phyloP scores from a whole-genome alignment of 164 flowering plant species.

The Magnolia officinalis region DNA sequence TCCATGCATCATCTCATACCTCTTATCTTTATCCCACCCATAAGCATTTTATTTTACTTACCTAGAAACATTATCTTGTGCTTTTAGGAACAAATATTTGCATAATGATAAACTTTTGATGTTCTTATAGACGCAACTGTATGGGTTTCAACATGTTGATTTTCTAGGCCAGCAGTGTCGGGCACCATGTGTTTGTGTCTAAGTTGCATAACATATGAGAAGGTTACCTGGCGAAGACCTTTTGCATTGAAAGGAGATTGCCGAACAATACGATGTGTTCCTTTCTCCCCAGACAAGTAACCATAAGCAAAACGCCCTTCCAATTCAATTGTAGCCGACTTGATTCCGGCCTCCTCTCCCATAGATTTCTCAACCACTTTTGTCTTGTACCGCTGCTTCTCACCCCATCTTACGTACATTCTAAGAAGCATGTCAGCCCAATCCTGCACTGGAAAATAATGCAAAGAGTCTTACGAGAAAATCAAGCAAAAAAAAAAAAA shows the following conservation, averaged over 20 bases:
- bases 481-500: background rate
- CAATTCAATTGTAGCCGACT: slow-evolving; percentile 88
- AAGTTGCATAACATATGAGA: background rate
- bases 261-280: slow-evolving; percentile 91
- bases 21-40: too few relatives aligned
- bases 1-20: too few relatives aligned
- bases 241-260: slow-evolving; percentile 97
- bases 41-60: too few relatives aligned
- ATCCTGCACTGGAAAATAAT: slow-evolving; percentile 93
- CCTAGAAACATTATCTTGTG: too few relatives aligned
- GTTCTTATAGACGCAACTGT: background rate
- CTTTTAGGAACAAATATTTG: too few relatives aligned
- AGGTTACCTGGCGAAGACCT: slow-evolving; percentile 93
- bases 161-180: background rate
- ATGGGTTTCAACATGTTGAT: background rate
- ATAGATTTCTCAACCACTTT: slow-evolving; percentile 81
- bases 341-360: slow-evolving; percentile 99
- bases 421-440: slow-evolving; percentile 99
- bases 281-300: slow-evolving; percentile 93
- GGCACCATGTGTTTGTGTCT: background rate
- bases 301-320: slow-evolving; percentile 97
- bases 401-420: slow-evolving; percentile 99
- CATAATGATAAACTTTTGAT: too few relatives aligned
- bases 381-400: slow-evolving; percentile 81
- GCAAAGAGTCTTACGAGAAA: slow-evolving; percentile 16